Evolutionary conservation across 2,329 filamentous ascomycete genomes (phyloP).

Genomic region (Hymenoscyphus repandus): DNA sequence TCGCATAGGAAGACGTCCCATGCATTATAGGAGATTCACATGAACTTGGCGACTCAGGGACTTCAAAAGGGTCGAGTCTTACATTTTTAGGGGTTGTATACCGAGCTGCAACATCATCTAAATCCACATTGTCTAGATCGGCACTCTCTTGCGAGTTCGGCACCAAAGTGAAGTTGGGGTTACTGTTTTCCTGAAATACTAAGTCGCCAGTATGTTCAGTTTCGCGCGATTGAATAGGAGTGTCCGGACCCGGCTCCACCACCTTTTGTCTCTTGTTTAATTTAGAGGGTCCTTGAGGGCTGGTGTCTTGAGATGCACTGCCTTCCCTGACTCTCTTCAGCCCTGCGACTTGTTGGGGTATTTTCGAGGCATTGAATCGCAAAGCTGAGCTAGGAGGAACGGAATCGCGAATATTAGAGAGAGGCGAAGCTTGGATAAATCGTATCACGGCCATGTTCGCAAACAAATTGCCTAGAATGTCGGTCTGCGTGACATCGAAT

Average conservation of each 20-base stretch:
- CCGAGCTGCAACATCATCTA: neutral
- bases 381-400: constrained; percentile 30
- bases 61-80: constrained; percentile 19
- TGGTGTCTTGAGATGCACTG: constrained; percentile 11
- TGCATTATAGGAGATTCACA: constrained; percentile 15
- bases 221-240: constrained; percentile 29
- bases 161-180: constrained; percentile 14
- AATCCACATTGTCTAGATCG: constrained; percentile 11
- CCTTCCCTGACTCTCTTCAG: constrained; percentile 24
- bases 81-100: constrained; percentile 15
- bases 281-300: constrained; percentile 10
- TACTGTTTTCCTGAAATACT: neutral
- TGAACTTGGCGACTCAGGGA: constrained; percentile 18
- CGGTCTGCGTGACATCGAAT: constrained; percentile 29
- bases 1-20: constrained; percentile 2
- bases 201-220: neutral
- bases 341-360: neutral
- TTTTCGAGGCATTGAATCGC: constrained; percentile 21
- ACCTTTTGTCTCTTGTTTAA: constrained; percentile 28
- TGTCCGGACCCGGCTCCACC: constrained; percentile 23
- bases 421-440: constrained; percentile 25
- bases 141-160: constrained; percentile 25
- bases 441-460: constrained; percentile 23
- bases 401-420: constrained; percentile 26
- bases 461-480: constrained; percentile 27